Conservation (phyloP, 202 grass and related monocot genomes). For the Sporobolus alterniflorus region DNA sequence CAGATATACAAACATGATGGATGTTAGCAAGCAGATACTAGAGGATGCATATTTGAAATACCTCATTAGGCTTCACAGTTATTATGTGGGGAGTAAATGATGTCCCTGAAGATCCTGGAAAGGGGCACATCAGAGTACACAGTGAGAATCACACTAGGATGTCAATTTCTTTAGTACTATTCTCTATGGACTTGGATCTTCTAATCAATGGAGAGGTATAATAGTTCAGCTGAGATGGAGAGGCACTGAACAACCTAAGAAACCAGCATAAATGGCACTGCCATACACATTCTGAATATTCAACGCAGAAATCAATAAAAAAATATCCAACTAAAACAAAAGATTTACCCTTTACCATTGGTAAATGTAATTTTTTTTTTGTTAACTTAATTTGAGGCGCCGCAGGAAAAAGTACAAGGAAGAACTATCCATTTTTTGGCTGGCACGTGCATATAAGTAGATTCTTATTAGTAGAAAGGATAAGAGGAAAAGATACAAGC, state of each 20-base stretch:
- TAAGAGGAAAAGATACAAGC: background rate
- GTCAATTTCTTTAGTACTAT: background rate
- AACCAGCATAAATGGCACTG: background rate
- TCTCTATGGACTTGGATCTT: background rate
- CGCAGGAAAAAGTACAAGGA: background rate
- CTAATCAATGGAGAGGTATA: background rate
- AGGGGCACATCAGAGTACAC: background rate
- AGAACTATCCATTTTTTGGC: background rate
- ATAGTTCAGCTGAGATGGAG: background rate
- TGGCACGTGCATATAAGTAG: background rate
- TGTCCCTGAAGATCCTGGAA: constrained; percentile 66
- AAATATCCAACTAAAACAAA: constrained; percentile 6
- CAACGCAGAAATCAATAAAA: background rate
- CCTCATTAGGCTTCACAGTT: constrained; percentile 70
- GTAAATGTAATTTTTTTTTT: background rate
- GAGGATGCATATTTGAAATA: constrained; percentile 18
- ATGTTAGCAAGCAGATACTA: background rate
- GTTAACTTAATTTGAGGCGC: background rate
- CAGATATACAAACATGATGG: background rate
- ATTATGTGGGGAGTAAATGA: constrained; percentile 84
- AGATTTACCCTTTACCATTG: background rate
- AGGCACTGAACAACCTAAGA: background rate
- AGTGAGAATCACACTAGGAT: background rate
- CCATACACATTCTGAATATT: background rate
- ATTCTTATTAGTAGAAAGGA: background rate